Evolutionary conservation across 495 filamentous ascomycete species (phyloP), one percentile per base, ranked within the genome.

Genomic region (Tuber aestivum): DNA sequence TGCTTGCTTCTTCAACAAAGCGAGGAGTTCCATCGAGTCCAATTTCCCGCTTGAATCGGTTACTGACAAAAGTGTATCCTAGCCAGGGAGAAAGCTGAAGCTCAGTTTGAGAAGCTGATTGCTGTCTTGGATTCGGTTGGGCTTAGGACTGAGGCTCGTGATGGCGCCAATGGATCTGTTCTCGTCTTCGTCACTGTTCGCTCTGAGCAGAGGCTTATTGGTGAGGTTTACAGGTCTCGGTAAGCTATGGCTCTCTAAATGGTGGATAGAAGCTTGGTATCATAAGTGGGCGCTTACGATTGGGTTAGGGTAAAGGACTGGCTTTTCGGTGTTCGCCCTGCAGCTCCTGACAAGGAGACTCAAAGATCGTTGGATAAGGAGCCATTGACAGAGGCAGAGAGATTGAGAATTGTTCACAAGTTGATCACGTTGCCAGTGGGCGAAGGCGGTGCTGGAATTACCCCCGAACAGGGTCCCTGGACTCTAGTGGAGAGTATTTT

Each of bases 391-490:
- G 93, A 97, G 83, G 94, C 94, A 16, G 95, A 99, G 85, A 89
- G 95, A 16, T 87, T 97, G 42, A 89, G 96, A 70, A 88, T 95
- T 65, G 90, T 97, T 70, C 90, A 97, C 83, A 87, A 93, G 48
- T 89, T 97, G 84, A 96, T 99, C 70, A 97, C 93, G 3, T 89
- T 92, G 75, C 91, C 93, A 2, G 86, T 84, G 56, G 89, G 90
- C 70, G 93, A 97, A 80, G 94, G 95, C 23, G 95, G 96, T 75
- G 96, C 94, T 18, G 94, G 92, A 20, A 94, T 99, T 74, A 94
- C 91, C 23, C 92, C 93, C 12, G 90, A 91, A 48, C 86, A 90
- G 69, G 94, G 94, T 14, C 86, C 91, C 72, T 98, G 95, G 95
- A 91, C 93, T 83, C 85, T 93, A 65, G 93, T 99, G 32, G 88